Evolutionary conservation across 2,329 filamentous ascomycete genomes (phyloP).

Genomic region (Whalleya microplaca): DNA sequence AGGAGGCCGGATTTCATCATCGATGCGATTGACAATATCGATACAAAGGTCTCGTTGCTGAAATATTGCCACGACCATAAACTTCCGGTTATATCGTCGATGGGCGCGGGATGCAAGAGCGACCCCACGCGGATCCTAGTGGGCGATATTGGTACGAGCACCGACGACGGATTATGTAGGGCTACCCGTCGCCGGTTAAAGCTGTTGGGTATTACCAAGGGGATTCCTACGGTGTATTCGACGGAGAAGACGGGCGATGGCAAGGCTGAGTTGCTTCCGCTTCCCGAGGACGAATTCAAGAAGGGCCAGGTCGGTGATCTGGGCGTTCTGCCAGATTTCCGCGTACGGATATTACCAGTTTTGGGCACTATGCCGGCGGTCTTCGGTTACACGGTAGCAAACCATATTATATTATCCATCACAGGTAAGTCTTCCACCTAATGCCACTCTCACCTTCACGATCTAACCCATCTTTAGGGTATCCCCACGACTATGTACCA

Average conservation of each 20-base stretch:
- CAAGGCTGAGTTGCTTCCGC: slow-evolving; percentile 85
- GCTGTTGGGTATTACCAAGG: slow-evolving; percentile 74
- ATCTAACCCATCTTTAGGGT: slow-evolving; percentile 51
- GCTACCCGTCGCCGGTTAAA: slow-evolving; percentile 82
- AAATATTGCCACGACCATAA: slow-evolving; percentile 81
- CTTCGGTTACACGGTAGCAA: slow-evolving; percentile 89
- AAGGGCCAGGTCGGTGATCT: slow-evolving; percentile 87
- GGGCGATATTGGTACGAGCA: slow-evolving; percentile 86
- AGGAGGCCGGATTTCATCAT: slow-evolving; percentile 84
- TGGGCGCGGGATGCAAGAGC: slow-evolving; percentile 96
- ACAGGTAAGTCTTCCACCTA: slow-evolving; percentile 42
- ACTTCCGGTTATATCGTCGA: slow-evolving; percentile 86
- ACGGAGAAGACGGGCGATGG: slow-evolving; percentile 88
- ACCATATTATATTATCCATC: slow-evolving; percentile 86
- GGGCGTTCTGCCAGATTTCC: slow-evolving; percentile 87
- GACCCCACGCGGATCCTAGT: slow-evolving; percentile 82
- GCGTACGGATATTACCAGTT: slow-evolving; percentile 92
- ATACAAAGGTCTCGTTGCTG: slow-evolving; percentile 89
- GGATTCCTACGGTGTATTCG: slow-evolving; percentile 91
- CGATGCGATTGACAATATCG: slow-evolving; percentile 98
- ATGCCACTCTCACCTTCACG: not conserved
- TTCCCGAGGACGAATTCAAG: slow-evolving; percentile 83
- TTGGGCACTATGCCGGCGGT: slow-evolving; percentile 97
- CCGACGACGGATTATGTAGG: slow-evolving; percentile 86
- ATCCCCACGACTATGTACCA: slow-evolving; percentile 82